Evolutionary conservation across 2,329 filamentous ascomycete genomes (phyloP).

Genomic region (Alternaria sp.): DNA sequence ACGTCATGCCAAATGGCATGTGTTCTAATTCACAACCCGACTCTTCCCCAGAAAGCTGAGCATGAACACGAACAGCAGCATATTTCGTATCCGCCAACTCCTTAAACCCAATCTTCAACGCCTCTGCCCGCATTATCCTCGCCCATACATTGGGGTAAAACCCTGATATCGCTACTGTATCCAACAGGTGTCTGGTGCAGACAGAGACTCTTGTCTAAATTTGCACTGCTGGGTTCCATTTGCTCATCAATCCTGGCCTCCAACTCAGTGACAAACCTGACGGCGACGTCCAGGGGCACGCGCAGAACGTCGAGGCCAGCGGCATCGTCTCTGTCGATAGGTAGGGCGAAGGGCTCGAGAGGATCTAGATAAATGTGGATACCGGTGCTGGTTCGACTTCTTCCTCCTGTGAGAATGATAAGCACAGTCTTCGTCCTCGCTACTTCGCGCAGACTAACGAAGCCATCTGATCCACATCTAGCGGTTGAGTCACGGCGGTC

Average conservation of each 20-base stretch:
- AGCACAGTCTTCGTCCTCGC: constrained; percentile 16
- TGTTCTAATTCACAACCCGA: constrained; percentile 3
- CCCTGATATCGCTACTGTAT: constrained; percentile 6
- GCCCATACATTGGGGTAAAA: constrained; percentile 8
- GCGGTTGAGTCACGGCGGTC: constrained; percentile 10
- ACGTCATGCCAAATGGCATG: constrained; percentile 1
- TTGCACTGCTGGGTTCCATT: constrained; percentile 5
- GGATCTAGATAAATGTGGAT: constrained; percentile 11
- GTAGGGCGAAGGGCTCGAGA: constrained; percentile 17
- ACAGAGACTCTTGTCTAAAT: constrained; percentile 15
- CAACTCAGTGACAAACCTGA: constrained; percentile 1
- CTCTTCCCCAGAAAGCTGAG: constrained; percentile 13
- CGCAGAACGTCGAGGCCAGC: constrained; percentile 18
- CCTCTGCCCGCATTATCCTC: constrained; percentile 12
- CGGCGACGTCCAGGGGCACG: constrained; percentile 4
- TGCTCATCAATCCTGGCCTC: constrained; percentile 10
- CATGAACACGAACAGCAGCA: constrained; percentile 13
- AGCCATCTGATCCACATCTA: constrained; percentile 10
- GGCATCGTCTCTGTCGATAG: constrained; percentile 16
- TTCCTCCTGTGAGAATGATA: constrained; percentile 3
- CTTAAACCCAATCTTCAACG: constrained; percentile 10
- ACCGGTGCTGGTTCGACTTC: constrained; percentile 6
- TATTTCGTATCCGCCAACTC: constrained; percentile 9
- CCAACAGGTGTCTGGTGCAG: constrained; percentile 6
- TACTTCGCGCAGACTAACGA: constrained; percentile 18